Evolutionary conservation across 768 basidiomycete genomes (phyloP), one percentile per base, ranked within the genome.

Genomic region (Antrodiella citrinella): DNA sequence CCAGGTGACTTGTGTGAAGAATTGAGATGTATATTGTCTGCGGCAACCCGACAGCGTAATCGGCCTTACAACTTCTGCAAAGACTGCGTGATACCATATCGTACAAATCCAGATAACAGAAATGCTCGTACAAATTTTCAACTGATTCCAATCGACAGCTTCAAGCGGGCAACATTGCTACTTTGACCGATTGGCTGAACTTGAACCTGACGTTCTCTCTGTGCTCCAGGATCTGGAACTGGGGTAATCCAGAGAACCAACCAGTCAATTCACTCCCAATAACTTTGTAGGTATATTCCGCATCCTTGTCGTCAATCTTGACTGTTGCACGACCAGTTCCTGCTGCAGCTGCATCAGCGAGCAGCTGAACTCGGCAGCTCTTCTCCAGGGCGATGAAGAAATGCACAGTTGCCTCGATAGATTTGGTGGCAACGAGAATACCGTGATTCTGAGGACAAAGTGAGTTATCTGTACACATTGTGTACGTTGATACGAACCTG

Each of bases 361-460:
- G 54, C 0, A 65, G 58, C 41, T 59, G 57, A 3, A 60, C 58
- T 7, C 60, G 54, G 53, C 63, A 65, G 20, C 54, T 50, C n/a
- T 59, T 55, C 50, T 65, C 63, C 20, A 57, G 26, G n/a, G 53
- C 43, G 18, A 49, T 51, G 40, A 50, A 58, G 24, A 49, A 52
- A 47, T 49, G 48, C 4, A 53, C 12, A 2, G 57, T 50, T 11
- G 51, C 47, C 22, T 58, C 57, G 30, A 58, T 52, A 13, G 51
- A 53, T 19, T 45, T 47, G 5, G 52, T 49, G 4, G 48, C 57
- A 22, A 53, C 49, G 4, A 56, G 41, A 26, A 57, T 45, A 10
- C 55, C 57, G 41, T 54, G 53, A 22, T 43, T 43, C 41, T 43
- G 21, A n/a, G 7, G 35, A 38, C 10, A 10, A 18, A 10, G 10